phyloP scores from a whole-genome alignment of 306 rosid species.

The Cercis canadensis region DNA sequence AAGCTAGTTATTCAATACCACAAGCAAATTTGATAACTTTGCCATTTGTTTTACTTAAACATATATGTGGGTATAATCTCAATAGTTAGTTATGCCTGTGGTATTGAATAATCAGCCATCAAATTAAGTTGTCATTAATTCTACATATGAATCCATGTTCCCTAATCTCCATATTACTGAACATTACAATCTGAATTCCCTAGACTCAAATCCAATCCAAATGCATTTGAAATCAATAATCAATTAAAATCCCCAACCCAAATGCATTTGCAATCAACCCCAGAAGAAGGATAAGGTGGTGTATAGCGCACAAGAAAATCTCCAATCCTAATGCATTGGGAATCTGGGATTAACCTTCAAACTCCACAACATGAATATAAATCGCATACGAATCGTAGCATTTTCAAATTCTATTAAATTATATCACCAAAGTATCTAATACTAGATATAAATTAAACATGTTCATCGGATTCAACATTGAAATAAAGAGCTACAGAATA shows the following conservation, averaged over 20 bases:
- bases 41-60: too few species aligned
- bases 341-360: not conserved
- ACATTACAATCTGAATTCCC: not conserved
- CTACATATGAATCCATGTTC: too few species aligned
- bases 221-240: not conserved
- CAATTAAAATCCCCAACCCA: not conserved
- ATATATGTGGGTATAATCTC: too few species aligned
- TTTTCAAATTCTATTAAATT: not conserved
- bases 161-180: not conserved
- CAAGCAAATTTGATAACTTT: too few species aligned
- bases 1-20: too few species aligned
- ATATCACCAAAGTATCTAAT: not conserved
- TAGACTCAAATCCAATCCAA: not conserved
- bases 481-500: not conserved
- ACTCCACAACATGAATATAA: not conserved
- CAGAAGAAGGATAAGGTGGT: too few species aligned
- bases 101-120: too few species aligned
- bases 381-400: not conserved
- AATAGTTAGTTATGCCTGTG: too few species aligned
- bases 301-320: not conserved
- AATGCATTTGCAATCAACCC: not conserved
- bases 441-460: not conserved
- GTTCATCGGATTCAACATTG: not conserved
- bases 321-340: not conserved
- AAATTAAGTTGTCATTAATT: too few species aligned